Conservation (phyloP, 495 filamentous ascomycete species). For the Penicillium coffeae region DNA sequence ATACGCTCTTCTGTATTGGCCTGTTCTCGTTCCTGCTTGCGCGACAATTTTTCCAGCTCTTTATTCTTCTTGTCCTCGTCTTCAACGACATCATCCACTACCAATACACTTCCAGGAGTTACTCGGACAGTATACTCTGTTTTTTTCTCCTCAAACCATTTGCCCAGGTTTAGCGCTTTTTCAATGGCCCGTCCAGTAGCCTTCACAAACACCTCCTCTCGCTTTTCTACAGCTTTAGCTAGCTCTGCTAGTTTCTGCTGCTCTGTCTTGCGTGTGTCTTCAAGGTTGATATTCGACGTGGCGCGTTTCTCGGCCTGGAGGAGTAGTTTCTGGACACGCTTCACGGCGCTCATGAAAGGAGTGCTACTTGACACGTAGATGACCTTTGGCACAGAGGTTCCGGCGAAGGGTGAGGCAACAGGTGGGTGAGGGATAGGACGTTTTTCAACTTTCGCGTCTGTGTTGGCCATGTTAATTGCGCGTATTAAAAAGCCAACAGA, state of each 20-base stretch:
- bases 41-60: slow-evolving; percentile 19
- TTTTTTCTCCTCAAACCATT: slow-evolving; percentile 58
- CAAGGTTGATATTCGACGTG: slow-evolving; percentile 36
- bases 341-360: slow-evolving; percentile 77
- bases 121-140: slow-evolving; percentile 53
- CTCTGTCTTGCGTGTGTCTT: slow-evolving; percentile 39
- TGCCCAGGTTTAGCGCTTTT: slow-evolving; percentile 60
- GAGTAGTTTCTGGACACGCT: slow-evolving; percentile 73
- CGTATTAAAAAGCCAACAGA: not conserved
- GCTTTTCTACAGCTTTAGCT: slow-evolving; percentile 35
- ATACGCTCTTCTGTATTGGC: slow-evolving; percentile 1
- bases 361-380: slow-evolving; percentile 76
- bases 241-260: slow-evolving; percentile 33
- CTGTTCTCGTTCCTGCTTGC: slow-evolving; percentile 15
- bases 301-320: slow-evolving; percentile 58
- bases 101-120: slow-evolving; percentile 60
- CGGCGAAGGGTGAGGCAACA: slow-evolving; percentile 55
- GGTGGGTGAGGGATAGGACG: slow-evolving; percentile 69
- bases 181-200: slow-evolving; percentile 78
- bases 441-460: slow-evolving; percentile 52
- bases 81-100: slow-evolving; percentile 67
- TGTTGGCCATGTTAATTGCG: slow-evolving; percentile 11
- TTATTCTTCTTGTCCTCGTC: slow-evolving; percentile 28
- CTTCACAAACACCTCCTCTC: slow-evolving; percentile 67
- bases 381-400: slow-evolving; percentile 50